Base-by-base conservation (phyloP, 768 basidiomycete species). In the Cantharellus anzutake region DNA sequence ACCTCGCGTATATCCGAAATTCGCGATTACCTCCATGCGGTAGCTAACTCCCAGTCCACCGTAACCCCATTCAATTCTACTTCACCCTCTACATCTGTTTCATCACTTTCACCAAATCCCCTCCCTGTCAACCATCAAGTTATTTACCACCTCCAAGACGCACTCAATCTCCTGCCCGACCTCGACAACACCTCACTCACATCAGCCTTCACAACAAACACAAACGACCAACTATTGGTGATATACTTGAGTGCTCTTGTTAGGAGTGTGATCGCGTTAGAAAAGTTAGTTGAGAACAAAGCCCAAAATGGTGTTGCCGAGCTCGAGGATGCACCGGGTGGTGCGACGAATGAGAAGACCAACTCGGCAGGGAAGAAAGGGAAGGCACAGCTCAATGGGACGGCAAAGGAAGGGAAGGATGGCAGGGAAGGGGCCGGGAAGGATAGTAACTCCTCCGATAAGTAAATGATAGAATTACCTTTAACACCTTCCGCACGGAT, bases 61-160 rank as follows among this genome's bases (percentile, higher is more conserved):
- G n/a, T n/a, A n/a, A n/a, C n/a, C n/a, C n/a, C n/a, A n/a, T n/a
- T n/a, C n/a, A n/a, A n/a, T n/a, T n/a, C n/a, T n/a, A n/a, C n/a
- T n/a, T n/a, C n/a, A n/a, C n/a, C n/a, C n/a, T n/a, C n/a, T n/a
- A n/a, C n/a, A n/a, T n/a, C n/a, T n/a, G n/a, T n/a, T n/a, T 74
- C 75, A 3, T n/a, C n/a, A n/a, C n/a, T n/a, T n/a, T n/a, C n/a
- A n/a, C n/a, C n/a, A n/a, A 90, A 90, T 16, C 75, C 74, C 57
- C 79, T 96, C 76, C 90, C 91, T 1, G 82, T 97, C 61, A 97
- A 97, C 72, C 92, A 97, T 72, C 88, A 92, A 70, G 90, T 99
- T 68, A 74, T 93, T 4, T 94, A 97, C 68, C 83, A 93, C 72
- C 77, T 99, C 2, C 94, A 99, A 70, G 93, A 99, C 70, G 85